Base-by-base conservation (phyloP, 805 yeast species). In the Candida ovalis region DNA sequence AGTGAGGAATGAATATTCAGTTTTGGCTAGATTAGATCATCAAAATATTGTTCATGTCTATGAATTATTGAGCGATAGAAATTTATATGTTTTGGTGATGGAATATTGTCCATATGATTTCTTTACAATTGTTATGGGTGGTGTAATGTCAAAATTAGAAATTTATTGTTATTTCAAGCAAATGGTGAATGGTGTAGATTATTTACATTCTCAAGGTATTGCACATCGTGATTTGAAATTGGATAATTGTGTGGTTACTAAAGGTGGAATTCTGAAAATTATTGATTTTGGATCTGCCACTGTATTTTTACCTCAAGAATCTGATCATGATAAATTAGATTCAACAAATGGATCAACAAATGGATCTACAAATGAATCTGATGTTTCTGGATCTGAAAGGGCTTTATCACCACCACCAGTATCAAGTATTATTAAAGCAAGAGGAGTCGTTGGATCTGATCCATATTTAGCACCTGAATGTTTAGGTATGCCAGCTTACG, bases 391-490 rank as follows among this genome's bases (percentile, higher is more conserved):
- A 15, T 28, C 44, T 4, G 8, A n/a, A n/a, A n/a, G n/a, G n/a
- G n/a, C n/a, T n/a, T n/a, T n/a, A n/a, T n/a, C n/a, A n/a, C n/a
- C 45, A 1, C 18, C 39, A 2, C 64, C 67, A 7, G 78, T 75
- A 47, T 37, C 48, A 25, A 75, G 38, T 17, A 35, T 81, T 21
- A 80, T 86, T 17, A 71, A 75, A 49, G 90, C 96, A 0, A 75
- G 78, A 38, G 98, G 98, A 15, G 78, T 92, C 21, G 96, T 92
- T 12, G 99, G 99, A 15, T 86, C 96, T 1, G 99, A 92, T 66
- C 98, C 99, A 2, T 92, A 92, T 62, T 70, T 92, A 52, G 94
- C 97, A 0, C 98, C 98, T 0, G 99, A 92, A 65, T 91, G 92
- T 39, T 75, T 92, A 47, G 62, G 69, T 19, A 48, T 58, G 48